Conservation (phyloP, 2,329 filamentous ascomycete genomes). For the Curvularia eragrostidis region DNA sequence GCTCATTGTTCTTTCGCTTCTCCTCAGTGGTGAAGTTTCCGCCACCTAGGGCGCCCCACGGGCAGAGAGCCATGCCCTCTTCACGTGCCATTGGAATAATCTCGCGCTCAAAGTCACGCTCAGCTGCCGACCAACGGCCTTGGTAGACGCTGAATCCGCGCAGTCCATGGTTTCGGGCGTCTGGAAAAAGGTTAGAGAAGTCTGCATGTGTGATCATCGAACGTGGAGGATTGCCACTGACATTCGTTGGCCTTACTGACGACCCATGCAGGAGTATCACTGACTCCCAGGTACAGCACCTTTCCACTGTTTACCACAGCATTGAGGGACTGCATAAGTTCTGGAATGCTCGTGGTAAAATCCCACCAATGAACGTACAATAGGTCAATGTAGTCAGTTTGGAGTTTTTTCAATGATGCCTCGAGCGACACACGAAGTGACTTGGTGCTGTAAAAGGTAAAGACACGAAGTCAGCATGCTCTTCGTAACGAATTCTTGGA, state of each 20-base stretch:
- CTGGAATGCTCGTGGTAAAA: constrained; percentile 46
- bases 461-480: neutral
- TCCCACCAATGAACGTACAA: constrained; percentile 54
- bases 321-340: constrained; percentile 50
- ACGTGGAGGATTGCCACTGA: constrained; percentile 22
- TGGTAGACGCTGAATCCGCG: constrained; percentile 74
- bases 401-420: constrained; percentile 51
- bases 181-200: constrained; percentile 24
- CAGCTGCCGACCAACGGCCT: constrained; percentile 66
- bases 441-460: constrained; percentile 36
- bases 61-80: constrained; percentile 68
- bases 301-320: constrained; percentile 46
- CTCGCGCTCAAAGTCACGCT: constrained; percentile 73
- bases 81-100: constrained; percentile 69
- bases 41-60: constrained; percentile 62
- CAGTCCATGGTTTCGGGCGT: constrained; percentile 73
- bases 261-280: constrained; percentile 52
- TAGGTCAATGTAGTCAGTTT: constrained; percentile 52
- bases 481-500: no score
- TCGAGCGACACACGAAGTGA: constrained; percentile 49
- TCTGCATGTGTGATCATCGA: neutral
- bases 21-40: constrained; percentile 52
- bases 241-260: constrained; percentile 57
- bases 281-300: constrained; percentile 50
- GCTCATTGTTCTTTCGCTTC: constrained; percentile 38